A percentile compares a stretch with the other conserved stretches of the same genome.
phyloP scores from a whole-genome alignment of 768 basidiomycete genomes.

The Collybia mongolica region DNA sequence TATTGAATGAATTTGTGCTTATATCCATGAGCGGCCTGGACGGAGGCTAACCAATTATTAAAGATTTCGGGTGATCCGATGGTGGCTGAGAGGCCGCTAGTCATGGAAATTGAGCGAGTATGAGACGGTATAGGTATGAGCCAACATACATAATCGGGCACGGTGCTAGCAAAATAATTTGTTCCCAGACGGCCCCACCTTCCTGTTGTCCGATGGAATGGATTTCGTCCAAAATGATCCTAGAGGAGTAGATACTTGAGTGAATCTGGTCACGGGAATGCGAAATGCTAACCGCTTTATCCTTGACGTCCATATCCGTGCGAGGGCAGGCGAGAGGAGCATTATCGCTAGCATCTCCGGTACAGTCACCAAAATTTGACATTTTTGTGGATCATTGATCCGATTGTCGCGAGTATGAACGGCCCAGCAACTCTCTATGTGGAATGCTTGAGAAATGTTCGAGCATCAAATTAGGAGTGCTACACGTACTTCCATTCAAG shows the following conservation, averaged over 20 bases:
- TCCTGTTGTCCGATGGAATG: constrained; percentile 72
- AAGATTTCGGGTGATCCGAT: constrained; percentile 65
- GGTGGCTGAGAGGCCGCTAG: constrained; percentile 72
- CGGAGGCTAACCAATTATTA: constrained; percentile 61
- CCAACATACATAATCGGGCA: constrained; percentile 68
- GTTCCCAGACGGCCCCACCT: constrained; percentile 72
- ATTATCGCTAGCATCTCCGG: constrained; percentile 70
- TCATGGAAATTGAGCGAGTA: neutral
- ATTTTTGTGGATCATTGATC: constrained; percentile 60
- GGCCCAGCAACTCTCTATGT: constrained; percentile 57
- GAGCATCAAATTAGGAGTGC: neutral
- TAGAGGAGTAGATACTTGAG: constrained; percentile 18
- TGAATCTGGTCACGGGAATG: neutral
- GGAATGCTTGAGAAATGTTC: neutral
- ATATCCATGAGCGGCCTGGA: constrained; percentile 59
- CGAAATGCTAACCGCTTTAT: constrained; percentile 48
- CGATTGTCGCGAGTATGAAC: constrained; percentile 66
- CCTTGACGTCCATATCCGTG: constrained; percentile 58
- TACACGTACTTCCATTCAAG: constrained; percentile 38
- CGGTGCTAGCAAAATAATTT: constrained; percentile 67
- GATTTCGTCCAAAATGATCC: constrained; percentile 69
- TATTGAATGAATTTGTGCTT: constrained; percentile 60
- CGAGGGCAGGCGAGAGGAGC: constrained; percentile 66
- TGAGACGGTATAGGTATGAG: neutral
- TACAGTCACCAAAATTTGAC: constrained; percentile 74